Percentiles rank a stretch among this genome's conserved stretches.
phyloP scores from a whole-genome alignment of 2,329 filamentous ascomycete genomes.

The Epichloe hybrida region DNA sequence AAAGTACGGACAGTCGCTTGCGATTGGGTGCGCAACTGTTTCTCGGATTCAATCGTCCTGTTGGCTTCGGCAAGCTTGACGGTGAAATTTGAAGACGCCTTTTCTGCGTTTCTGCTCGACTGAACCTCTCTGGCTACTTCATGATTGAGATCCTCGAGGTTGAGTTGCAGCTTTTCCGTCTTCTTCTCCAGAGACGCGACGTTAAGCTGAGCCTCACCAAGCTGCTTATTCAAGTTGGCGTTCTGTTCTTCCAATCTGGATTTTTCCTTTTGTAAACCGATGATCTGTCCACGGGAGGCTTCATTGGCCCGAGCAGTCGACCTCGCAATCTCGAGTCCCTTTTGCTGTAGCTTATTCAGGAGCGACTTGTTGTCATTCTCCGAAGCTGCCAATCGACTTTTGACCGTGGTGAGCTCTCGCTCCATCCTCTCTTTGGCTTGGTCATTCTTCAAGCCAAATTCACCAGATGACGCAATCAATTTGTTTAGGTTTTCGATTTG shows the following conservation, averaged over 20 bases:
- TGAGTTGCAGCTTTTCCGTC: slow-evolving; percentile 81
- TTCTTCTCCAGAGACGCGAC: slow-evolving; percentile 84
- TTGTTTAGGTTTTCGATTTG: slow-evolving; percentile 79
- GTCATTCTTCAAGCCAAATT: slow-evolving; percentile 80
- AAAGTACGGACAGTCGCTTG: slow-evolving; percentile 74
- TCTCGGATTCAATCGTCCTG: slow-evolving; percentile 78
- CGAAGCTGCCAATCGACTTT: slow-evolving; percentile 76
- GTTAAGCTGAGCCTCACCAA: slow-evolving; percentile 72
- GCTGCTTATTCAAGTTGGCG: slow-evolving; percentile 64
- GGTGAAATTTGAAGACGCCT: slow-evolving; percentile 64
- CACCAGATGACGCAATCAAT: slow-evolving; percentile 76
- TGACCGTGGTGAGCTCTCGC: slow-evolving; percentile 79
- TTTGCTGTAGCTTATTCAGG: slow-evolving; percentile 92
- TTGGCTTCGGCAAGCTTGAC: slow-evolving; percentile 82
- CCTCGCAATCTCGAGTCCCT: slow-evolving; percentile 88
- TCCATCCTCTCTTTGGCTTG: slow-evolving; percentile 90
- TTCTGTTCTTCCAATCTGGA: slow-evolving; percentile 70
- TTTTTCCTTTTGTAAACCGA: slow-evolving; percentile 72
- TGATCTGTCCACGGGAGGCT: slow-evolving; percentile 62
- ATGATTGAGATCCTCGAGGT: slow-evolving; percentile 61
- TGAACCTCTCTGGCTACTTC: slow-evolving; percentile 85
- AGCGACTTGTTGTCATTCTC: slow-evolving; percentile 92
- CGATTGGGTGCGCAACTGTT: slow-evolving; percentile 71
- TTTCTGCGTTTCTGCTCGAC: slow-evolving; percentile 78
- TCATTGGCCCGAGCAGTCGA: slow-evolving; percentile 79